These are phyloP conservation scores for Seiridium cupressi DNA, from an alignment of 2,329 filamentous ascomycete genomes.

Conservation along the genomic window DNA sequence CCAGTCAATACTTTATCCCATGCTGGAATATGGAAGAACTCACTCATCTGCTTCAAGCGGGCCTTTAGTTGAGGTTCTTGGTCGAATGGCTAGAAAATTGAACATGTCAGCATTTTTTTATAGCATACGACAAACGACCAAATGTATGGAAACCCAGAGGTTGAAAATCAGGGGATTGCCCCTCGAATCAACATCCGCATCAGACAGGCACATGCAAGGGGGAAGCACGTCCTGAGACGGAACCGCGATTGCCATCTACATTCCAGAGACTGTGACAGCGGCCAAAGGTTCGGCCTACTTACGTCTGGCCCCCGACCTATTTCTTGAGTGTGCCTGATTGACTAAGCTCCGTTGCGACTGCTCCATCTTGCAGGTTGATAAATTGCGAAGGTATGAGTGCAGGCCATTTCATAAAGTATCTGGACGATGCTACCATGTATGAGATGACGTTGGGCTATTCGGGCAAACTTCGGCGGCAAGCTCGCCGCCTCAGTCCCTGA, in stretches of 20 bases:
- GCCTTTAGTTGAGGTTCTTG: constrained; percentile 71
- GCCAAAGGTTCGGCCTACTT: neutral
- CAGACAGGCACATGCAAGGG: too few relatives aligned
- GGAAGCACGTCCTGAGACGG: too few relatives aligned
- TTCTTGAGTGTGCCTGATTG: constrained; percentile 3
- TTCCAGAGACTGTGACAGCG: too few relatives aligned
- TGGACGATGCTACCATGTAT: neutral
- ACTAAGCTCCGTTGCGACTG: neutral
- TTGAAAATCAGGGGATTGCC: too few relatives aligned
- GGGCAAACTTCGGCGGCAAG: neutral
- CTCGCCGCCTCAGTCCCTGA: too few relatives aligned
- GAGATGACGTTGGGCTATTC: neutral
- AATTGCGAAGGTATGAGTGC: neutral
- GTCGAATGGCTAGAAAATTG: constrained; percentile 48
- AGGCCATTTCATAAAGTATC: neutral
- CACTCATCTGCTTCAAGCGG: constrained; percentile 77
- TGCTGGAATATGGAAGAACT: constrained; percentile 27
- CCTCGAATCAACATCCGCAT: too few relatives aligned
- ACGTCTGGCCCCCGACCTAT: constrained; percentile 5
- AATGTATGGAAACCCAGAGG: too few relatives aligned
- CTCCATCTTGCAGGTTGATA: neutral
- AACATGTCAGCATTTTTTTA: constrained; percentile 23
- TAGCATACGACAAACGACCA: too few relatives aligned
- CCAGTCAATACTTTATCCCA: neutral
- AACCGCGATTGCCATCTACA: too few relatives aligned